A percentile compares a stretch with the other conserved stretches of the same genome.
These are phyloP conservation scores for Striga asiatica DNA, from an alignment of 257 asterid genomes.

Conservation along the genomic window DNA sequence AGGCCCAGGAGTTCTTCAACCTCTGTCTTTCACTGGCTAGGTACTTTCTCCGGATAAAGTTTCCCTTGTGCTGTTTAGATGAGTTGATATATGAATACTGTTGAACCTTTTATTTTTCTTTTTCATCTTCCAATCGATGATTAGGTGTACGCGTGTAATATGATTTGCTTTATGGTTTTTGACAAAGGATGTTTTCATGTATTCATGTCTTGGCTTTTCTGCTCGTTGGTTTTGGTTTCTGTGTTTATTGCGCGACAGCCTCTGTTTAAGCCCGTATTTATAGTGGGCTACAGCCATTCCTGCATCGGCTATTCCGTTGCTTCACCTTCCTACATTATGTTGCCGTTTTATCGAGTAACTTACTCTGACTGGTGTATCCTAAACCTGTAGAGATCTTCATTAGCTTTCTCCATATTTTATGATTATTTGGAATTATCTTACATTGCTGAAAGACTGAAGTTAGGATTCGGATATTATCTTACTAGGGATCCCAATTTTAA, in stretches of 20 bases:
- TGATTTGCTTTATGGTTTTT: not conserved
- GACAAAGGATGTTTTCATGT: not conserved
- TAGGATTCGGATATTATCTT: too few species aligned
- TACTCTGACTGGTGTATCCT: too few species aligned
- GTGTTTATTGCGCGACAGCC: not conserved
- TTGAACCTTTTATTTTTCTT: too few species aligned
- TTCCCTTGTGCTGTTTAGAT: too few species aligned
- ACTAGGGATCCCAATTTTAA: too few species aligned
- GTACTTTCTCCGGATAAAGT: conserved; percentile 15
- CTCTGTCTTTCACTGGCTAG: conserved; percentile 46
- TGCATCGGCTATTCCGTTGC: not conserved
- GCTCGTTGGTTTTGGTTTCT: not conserved
- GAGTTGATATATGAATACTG: too few species aligned
- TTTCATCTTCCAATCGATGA: too few species aligned
- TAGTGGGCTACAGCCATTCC: not conserved
- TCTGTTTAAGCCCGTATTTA: not conserved
- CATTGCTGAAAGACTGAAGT: too few species aligned
- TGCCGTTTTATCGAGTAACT: not conserved
- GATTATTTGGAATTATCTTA: too few species aligned
- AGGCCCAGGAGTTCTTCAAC: conserved; percentile 19
- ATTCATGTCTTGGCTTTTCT: not conserved
- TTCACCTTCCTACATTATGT: not conserved
- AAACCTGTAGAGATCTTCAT: too few species aligned
- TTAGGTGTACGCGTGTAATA: too few species aligned
- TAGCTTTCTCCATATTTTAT: too few species aligned